A percentile compares a stretch with the other conserved stretches of the same genome.
Conservation (phyloP, 495 filamentous ascomycete genomes). For the Daldinia grandis region DNA sequence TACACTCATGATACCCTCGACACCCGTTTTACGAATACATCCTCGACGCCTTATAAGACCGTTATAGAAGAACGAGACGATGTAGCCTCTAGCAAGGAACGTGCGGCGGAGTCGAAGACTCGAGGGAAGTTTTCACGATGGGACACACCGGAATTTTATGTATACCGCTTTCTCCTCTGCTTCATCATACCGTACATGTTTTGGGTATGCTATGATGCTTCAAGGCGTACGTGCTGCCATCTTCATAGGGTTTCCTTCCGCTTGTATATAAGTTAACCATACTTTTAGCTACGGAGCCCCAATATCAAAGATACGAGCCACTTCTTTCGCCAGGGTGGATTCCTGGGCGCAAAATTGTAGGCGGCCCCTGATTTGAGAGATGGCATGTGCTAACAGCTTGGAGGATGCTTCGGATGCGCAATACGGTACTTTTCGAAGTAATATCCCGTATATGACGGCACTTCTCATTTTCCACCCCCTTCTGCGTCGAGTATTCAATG, state of each 20-base stretch:
- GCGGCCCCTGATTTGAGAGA: conserved; percentile 38
- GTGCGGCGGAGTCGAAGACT: conserved; percentile 52
- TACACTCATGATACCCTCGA: conserved; percentile 93
- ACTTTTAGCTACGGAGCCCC: conserved; percentile 75
- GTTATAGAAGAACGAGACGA: conserved; percentile 54
- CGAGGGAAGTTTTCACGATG: conserved; percentile 70
- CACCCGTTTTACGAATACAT: conserved; percentile 82
- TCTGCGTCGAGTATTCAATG: conserved; percentile 74
- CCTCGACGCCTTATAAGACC: conserved; percentile 68
- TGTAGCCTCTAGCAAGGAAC: conserved; percentile 40
- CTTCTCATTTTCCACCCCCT: conserved; percentile 81
- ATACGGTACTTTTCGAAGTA: conserved; percentile 85
- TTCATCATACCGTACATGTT: conserved; percentile 86
- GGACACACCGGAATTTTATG: conserved; percentile 84
- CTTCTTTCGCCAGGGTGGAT: conserved; percentile 89
- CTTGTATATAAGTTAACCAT: conserved; percentile 13
- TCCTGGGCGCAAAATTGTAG: conserved; percentile 87
- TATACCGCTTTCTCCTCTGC: conserved; percentile 79
- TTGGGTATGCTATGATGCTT: conserved; percentile 83
- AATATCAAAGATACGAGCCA: conserved; percentile 76
- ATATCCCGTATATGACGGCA: conserved; percentile 79
- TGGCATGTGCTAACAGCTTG: conserved; percentile 11
- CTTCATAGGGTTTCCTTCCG: not conserved
- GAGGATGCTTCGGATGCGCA: conserved; percentile 92
- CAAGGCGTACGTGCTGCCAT: conserved; percentile 68